phyloP scores from a whole-genome alignment of 2,329 filamentous ascomycete species.

The Beauveria bassiana region DNA sequence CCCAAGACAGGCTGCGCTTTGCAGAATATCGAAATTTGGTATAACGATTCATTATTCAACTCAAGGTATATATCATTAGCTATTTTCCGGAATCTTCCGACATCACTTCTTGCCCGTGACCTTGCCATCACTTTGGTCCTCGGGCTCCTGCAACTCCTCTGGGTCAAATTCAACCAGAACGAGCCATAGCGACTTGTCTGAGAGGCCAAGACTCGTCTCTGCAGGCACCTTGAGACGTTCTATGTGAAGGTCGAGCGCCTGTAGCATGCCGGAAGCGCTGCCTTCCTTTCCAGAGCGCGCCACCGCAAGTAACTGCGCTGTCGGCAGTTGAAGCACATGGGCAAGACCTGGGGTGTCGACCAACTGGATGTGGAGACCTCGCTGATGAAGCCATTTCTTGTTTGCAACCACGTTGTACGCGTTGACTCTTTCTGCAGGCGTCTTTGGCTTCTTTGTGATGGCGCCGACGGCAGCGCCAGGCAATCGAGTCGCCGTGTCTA shows the following conservation, averaged over 20 bases:
- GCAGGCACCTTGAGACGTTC: background rate
- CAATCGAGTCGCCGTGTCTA: slow-evolving; percentile 26
- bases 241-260: background rate
- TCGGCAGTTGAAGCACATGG: slow-evolving; percentile 12
- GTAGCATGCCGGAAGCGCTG: slow-evolving; percentile 7
- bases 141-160: background rate
- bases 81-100: too few relatives aligned
- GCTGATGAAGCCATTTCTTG: slow-evolving; percentile 32
- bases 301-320: slow-evolving; percentile 3
- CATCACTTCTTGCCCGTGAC: too few relatives aligned
- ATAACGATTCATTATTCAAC: too few relatives aligned
- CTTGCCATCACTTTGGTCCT: background rate
- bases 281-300: slow-evolving; percentile 10
- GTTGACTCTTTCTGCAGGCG: slow-evolving; percentile 32
- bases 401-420: slow-evolving; percentile 36
- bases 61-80: too few relatives aligned
- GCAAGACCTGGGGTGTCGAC: slow-evolving; percentile 23
- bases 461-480: slow-evolving; percentile 28
- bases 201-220: slow-evolving; percentile 1
- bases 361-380: slow-evolving; percentile 31
- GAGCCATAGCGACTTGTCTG: slow-evolving; percentile 10
- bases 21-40: too few relatives aligned
- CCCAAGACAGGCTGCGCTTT: too few relatives aligned
- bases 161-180: background rate
- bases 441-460: slow-evolving; percentile 29